Percentiles rank a stretch among this genome's conserved stretches.
Evolutionary conservation across 2,329 filamentous ascomycete genomes (phyloP).

Genomic region (Apiospora aurea): DNA sequence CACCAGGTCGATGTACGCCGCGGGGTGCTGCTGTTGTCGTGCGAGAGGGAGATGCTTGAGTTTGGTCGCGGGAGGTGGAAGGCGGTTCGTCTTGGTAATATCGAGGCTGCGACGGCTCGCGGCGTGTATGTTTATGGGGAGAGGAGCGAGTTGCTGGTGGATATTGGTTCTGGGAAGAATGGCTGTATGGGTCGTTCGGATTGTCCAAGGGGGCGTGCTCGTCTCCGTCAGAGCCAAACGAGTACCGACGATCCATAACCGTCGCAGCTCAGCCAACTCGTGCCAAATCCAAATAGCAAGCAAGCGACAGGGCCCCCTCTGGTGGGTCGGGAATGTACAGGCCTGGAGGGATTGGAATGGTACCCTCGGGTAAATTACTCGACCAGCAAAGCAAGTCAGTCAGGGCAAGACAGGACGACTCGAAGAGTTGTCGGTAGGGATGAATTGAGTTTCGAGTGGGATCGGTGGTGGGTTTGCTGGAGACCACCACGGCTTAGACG

Average conservation of each 20-base stretch:
- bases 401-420: conserved; percentile 15
- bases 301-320: conserved; percentile 11
- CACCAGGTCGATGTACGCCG: conserved; percentile 32
- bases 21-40: conserved; percentile 30
- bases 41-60: conserved; percentile 22
- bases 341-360: conserved; percentile 8
- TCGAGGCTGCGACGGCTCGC: conserved; percentile 27
- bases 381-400: conserved; percentile 5
- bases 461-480: conserved; percentile 8
- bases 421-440: conserved; percentile 4
- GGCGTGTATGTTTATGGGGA: conserved; percentile 27
- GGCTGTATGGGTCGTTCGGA: conserved; percentile 29
- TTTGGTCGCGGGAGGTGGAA: conserved; percentile 32
- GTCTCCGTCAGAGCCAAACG: conserved; percentile 39
- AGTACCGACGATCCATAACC: conserved; percentile 40
- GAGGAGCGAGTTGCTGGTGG: conserved; percentile 28
- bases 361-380: conserved; percentile 20
- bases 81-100: conserved; percentile 37
- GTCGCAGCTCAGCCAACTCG: background rate
- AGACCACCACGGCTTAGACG: conserved; percentile 10
- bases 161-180: conserved; percentile 28
- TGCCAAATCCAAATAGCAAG: conserved; percentile 10
- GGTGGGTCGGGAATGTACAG: conserved; percentile 19
- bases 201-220: conserved; percentile 41
- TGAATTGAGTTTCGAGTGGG: conserved; percentile 18